Evolutionary conservation across 345 rosid genomes (phyloP).

Genomic region (Gossypium herbaceum): DNA sequence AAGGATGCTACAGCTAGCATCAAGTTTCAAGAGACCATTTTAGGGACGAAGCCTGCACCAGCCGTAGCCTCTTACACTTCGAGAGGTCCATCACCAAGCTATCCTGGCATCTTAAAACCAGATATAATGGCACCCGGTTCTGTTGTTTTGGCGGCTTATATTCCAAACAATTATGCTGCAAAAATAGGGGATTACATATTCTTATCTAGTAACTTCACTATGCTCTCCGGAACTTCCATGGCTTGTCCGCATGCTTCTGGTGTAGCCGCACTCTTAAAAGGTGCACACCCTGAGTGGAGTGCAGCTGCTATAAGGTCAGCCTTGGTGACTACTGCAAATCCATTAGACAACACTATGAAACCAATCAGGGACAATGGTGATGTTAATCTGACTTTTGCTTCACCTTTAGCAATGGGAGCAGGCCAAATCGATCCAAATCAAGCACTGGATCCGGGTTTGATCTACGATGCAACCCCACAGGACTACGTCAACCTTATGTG

Average conservation of each 20-base stretch:
- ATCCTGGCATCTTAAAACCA: conserved; percentile 44
- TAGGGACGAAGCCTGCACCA: conserved; percentile 42
- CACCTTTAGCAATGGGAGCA: conserved; percentile 7
- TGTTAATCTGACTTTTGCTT: background rate
- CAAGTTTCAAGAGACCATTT: conserved; percentile 34
- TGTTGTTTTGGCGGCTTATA: conserved; percentile 43
- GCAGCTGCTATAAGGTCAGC: conserved; percentile 50
- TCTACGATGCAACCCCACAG: conserved; percentile 42
- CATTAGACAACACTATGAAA: conserved; percentile 30
- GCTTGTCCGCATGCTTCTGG: conserved; percentile 56
- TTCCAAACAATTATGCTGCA: conserved; percentile 20
- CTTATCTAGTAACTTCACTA: conserved; percentile 30
- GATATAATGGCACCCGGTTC: conserved; percentile 54
- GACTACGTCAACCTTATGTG: conserved; percentile 39
- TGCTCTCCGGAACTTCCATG: conserved; percentile 55
- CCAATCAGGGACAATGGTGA: conserved; percentile 34
- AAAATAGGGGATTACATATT: background rate
- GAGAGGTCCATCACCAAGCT: conserved; percentile 48
- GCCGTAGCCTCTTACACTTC: conserved; percentile 38
- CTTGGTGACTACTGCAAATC: conserved; percentile 41
- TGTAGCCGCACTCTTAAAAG: conserved; percentile 49
- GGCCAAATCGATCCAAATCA: conserved; percentile 29
- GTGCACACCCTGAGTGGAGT: conserved; percentile 43
- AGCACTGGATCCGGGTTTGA: conserved; percentile 44
- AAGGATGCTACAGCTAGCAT: conserved; percentile 30